These are phyloP conservation scores for Erysimum cheiri DNA, from an alignment of 441 rosid genomes.

Conservation along the genomic window DNA sequence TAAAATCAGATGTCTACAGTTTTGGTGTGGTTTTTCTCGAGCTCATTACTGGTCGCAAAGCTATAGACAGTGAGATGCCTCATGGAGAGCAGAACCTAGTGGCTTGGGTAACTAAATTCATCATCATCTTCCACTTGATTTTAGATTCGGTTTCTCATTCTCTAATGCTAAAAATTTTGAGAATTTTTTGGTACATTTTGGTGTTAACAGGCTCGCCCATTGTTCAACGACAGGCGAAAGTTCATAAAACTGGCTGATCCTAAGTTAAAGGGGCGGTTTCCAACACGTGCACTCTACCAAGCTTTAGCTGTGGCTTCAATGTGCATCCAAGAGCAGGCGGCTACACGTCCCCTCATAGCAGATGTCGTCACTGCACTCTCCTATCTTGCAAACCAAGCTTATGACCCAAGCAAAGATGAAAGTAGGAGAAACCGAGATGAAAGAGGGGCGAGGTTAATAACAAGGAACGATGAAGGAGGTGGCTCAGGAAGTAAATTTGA, in stretches of 20 bases:
- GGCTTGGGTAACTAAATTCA: slow-evolving; percentile 66
- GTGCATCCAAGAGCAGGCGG: slow-evolving; percentile 98
- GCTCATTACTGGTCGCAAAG: slow-evolving; percentile 93
- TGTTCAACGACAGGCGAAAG: slow-evolving; percentile 84
- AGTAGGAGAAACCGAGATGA: slow-evolving; percentile 60
- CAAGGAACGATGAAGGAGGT: slow-evolving; percentile 63
- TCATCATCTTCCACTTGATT: background rate
- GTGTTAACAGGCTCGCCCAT: slow-evolving; percentile 76
- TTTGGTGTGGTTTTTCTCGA: slow-evolving; percentile 93
- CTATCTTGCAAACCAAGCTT: slow-evolving; percentile 83
- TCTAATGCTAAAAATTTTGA: background rate
- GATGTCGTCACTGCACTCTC: slow-evolving; percentile 97
- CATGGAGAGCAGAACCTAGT: slow-evolving; percentile 97
- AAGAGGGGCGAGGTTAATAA: slow-evolving; percentile 60
- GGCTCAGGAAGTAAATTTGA: slow-evolving; percentile 71
- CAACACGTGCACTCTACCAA: slow-evolving; percentile 89
- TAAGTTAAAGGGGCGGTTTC: slow-evolving; percentile 71
- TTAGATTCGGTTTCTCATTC: background rate
- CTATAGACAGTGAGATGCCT: slow-evolving; percentile 80
- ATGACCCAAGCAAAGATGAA: slow-evolving; percentile 71
- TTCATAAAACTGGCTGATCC: slow-evolving; percentile 86
- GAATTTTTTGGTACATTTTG: slow-evolving; percentile 16
- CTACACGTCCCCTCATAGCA: slow-evolving; percentile 88
- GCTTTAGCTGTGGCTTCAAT: slow-evolving; percentile 97
- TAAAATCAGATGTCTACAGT: slow-evolving; percentile 95